Conservation (phyloP, 495 filamentous ascomycete genomes). For the Parathielavia appendiculata region DNA sequence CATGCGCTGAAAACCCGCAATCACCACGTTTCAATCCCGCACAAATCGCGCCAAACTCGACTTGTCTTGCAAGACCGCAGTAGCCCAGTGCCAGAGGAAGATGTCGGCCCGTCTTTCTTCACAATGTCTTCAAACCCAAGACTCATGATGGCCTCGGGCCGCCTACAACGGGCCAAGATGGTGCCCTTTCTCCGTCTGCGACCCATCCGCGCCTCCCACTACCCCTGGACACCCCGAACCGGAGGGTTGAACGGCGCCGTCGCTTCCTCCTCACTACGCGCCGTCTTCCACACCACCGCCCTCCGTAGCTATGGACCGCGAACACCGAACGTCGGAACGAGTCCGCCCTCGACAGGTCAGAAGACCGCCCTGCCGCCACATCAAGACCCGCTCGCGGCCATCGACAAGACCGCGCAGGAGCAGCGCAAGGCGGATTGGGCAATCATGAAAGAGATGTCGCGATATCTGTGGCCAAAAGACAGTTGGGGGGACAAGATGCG, state of each 20-base stretch:
- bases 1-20: not conserved
- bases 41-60: slow-evolving; percentile 11
- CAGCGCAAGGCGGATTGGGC: slow-evolving; percentile 97
- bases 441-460: slow-evolving; percentile 95
- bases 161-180: slow-evolving; percentile 10
- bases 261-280: slow-evolving; percentile 16
- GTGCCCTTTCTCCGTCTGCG: slow-evolving; percentile 14
- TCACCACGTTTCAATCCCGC: not conserved
- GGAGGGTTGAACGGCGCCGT: not conserved
- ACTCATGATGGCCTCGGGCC: slow-evolving; percentile 26
- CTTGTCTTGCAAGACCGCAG: not conserved
- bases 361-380: slow-evolving; percentile 13
- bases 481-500: slow-evolving; percentile 76
- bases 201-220: slow-evolving; percentile 1
- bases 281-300: slow-evolving; percentile 24
- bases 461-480: slow-evolving; percentile 95
- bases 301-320: slow-evolving; percentile 8
- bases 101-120: slow-evolving; percentile 9
- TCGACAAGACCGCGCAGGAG: slow-evolving; percentile 63
- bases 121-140: slow-evolving; percentile 26
- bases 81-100: not conserved
- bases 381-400: slow-evolving; percentile 28
- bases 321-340: slow-evolving; percentile 1
- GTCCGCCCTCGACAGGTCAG: not conserved
- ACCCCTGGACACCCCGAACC: slow-evolving; percentile 4